phyloP scores from a whole-genome alignment of 768 basidiomycete genomes.

The Suillus bovinus region DNA sequence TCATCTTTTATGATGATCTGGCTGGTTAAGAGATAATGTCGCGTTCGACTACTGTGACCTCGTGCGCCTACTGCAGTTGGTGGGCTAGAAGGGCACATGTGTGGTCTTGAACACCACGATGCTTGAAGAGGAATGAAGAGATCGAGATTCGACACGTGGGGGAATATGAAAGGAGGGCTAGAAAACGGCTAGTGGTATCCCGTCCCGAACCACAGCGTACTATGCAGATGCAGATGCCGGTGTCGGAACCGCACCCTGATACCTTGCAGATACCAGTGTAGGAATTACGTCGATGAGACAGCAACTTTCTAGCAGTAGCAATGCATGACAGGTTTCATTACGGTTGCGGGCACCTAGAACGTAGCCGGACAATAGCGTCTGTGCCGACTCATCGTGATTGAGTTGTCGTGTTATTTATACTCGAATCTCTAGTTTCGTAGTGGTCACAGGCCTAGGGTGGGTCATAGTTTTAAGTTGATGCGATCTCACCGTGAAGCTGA shows the following conservation, averaged over 20 bases:
- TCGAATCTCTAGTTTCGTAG: neutral
- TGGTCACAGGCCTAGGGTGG: neutral
- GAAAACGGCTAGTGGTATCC: neutral
- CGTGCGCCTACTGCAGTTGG: neutral
- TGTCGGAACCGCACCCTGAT: neutral
- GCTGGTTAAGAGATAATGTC: neutral
- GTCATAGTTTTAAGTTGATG: too few relatives aligned
- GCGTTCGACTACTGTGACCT: neutral
- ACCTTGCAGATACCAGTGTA: neutral
- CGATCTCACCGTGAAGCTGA: too few relatives aligned
- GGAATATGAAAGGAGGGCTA: neutral
- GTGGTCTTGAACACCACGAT: neutral
- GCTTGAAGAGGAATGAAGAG: conserved; percentile 3
- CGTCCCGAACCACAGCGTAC: neutral
- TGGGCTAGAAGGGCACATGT: neutral
- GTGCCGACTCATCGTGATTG: neutral
- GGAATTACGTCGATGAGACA: neutral
- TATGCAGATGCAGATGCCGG: neutral
- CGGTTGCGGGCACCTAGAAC: neutral
- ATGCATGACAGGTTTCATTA: neutral
- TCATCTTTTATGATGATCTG: neutral
- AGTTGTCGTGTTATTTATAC: neutral
- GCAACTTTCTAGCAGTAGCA: neutral
- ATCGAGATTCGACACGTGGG: neutral
- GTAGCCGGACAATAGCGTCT: neutral